phyloP scores from a whole-genome alignment of 2,329 filamentous ascomycete species.

The Aspergillus fumigatus region DNA sequence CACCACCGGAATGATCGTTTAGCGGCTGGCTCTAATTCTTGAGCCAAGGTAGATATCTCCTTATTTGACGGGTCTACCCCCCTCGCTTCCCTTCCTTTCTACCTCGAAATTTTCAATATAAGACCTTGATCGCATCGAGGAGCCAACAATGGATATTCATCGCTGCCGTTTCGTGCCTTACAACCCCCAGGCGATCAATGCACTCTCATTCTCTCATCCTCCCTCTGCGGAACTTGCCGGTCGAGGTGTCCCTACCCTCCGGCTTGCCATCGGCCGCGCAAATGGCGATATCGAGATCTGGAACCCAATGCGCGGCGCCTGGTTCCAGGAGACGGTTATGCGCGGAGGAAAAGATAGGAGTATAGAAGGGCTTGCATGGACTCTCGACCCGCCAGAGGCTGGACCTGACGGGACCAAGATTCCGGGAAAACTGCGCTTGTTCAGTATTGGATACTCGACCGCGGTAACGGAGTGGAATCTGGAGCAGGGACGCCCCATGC shows the following conservation, averaged over 20 bases:
- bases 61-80: not conserved
- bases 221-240: slow-evolving; percentile 42
- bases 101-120: slow-evolving; percentile 3
- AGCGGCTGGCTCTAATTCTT: slow-evolving; percentile 16
- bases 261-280: slow-evolving; percentile 82
- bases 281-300: slow-evolving; percentile 98
- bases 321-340: slow-evolving; percentile 87
- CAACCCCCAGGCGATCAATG: slow-evolving; percentile 87
- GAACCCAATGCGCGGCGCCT: slow-evolving; percentile 77
- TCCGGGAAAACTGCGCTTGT: slow-evolving; percentile 74
- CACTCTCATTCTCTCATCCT: slow-evolving; percentile 86
- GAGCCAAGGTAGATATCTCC: slow-evolving; percentile 14
- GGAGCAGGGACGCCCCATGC: slow-evolving; percentile 67
- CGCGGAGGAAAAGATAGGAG: slow-evolving; percentile 78
- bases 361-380: slow-evolving; percentile 89
- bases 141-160: slow-evolving; percentile 78
- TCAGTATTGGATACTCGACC: slow-evolving; percentile 92
- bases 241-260: slow-evolving; percentile 56
- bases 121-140: not conserved
- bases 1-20: slow-evolving; percentile 18
- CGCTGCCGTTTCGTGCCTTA: slow-evolving; percentile 94
- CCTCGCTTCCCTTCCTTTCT: slow-evolving; percentile 6
- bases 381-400: slow-evolving; percentile 73
- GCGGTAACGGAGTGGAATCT: slow-evolving; percentile 95
- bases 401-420: slow-evolving; percentile 51